Base-by-base conservation (phyloP, 805 yeast genomes). In the Ogataea minuta region DNA sequence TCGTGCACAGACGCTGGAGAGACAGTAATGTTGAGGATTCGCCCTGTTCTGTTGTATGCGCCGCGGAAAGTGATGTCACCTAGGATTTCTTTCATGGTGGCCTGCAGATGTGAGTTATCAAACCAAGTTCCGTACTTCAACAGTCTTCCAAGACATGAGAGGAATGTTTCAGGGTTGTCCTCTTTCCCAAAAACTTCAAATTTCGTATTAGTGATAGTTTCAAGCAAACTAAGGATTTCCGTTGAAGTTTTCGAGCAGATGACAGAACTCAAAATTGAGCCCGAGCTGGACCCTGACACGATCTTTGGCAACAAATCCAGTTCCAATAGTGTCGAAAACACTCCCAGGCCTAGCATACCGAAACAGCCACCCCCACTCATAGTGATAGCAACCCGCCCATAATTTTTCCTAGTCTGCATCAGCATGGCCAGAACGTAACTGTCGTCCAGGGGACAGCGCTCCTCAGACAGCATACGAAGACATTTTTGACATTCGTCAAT, bases 361-460 rank as follows among this genome's bases (percentile, higher is more conserved):
- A 91, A 85, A 4, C 95, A 85, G 2, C 95, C 89, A 2, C 99
- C 99, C 2, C 99, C 99, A 33, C 95, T 83, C 38, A 93, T 71
- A n/a, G 95, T 88, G 19, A 93, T 67, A 0, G 98, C 99, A 0
- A 98, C 90, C 39, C 96, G 72, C 0, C 99, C 99, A 36, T 86
- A 86, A 53, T 90, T 88, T 59, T 85, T 85, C 44, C 96, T 71
- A 0, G 97, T 86, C 57, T 91, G 95, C 27, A 84, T 76, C 23
- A 91, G 67, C 74, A 86, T 85, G 2, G 85, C 85, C 40, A 91
- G 65, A 11, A 86, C 68, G 52, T 84, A 81, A 9, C 76, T 60
- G 44, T 82, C 89, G 57, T 84, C 91, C 21, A 86, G 45, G 9
- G 67, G 60, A 10, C 65, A 60, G 6, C 56, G 54, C 9, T 62